These are phyloP conservation scores for Cicer bijugum DNA, from an alignment of 306 rosid species.

Conservation along the genomic window DNA sequence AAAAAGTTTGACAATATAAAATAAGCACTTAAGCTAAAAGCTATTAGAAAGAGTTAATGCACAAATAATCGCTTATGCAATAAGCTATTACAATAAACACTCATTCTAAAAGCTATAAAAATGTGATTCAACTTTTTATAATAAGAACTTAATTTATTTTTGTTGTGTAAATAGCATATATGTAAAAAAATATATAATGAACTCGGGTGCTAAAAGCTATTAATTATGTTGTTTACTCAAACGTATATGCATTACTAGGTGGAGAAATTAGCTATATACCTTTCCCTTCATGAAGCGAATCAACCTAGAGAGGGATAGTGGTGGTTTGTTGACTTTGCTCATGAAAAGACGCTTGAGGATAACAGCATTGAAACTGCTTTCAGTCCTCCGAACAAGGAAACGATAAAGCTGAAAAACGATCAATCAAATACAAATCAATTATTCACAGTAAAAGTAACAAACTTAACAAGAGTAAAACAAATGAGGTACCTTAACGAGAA, in stretches of 20 bases:
- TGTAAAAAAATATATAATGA: no score
- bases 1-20: no score
- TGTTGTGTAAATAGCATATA: no score
- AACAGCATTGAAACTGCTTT: conserved; percentile 60
- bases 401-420: conserved; percentile 60
- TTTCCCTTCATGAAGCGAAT: conserved; percentile 60
- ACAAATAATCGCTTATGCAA: no score
- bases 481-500: conserved; percentile 64
- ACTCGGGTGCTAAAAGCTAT: no score
- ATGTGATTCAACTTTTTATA: no score
- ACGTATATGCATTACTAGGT: no score
- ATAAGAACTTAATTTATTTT: no score
- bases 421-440: neutral
- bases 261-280: conserved; percentile 25
- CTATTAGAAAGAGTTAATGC: no score
- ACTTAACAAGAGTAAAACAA: neutral
- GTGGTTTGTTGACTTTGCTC: conserved; percentile 79
- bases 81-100: no score
- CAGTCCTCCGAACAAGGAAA: conserved; percentile 69
- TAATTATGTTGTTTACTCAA: neutral
- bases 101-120: no score
- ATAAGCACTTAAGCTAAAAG: no score
- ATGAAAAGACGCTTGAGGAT: conserved; percentile 68
- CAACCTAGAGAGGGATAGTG: conserved; percentile 70
- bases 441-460: neutral